A percentile compares a stretch with the other conserved stretches of the same genome.
phyloP scores from a whole-genome alignment of 306 rosid genomes.

The Oemleria cerasiformis region DNA sequence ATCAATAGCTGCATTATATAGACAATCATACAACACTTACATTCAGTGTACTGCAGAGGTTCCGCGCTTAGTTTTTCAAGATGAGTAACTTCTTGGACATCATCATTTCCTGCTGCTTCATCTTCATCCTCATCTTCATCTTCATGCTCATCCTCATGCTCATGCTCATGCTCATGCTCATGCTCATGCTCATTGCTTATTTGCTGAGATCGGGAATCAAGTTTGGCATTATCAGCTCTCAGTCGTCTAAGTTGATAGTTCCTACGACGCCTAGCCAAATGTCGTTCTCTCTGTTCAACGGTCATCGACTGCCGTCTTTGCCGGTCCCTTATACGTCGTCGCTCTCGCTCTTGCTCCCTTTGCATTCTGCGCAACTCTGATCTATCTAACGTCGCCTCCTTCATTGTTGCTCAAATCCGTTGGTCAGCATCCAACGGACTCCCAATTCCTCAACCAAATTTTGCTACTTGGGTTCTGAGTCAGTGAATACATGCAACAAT shows the following conservation, averaged over 20 bases:
- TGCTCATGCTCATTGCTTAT: slow-evolving; percentile 19
- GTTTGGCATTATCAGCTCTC: slow-evolving; percentile 45
- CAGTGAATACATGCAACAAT: not conserved
- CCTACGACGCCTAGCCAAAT: slow-evolving; percentile 78
- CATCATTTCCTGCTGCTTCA: slow-evolving; percentile 34
- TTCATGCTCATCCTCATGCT: not conserved
- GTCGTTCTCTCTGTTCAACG: slow-evolving; percentile 75
- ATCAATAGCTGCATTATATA: too few species aligned
- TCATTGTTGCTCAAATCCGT: slow-evolving; percentile 29
- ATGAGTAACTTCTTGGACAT: slow-evolving; percentile 1
- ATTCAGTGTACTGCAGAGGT: not conserved
- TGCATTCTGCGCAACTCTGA: slow-evolving; percentile 41
- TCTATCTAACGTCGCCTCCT: slow-evolving; percentile 37
- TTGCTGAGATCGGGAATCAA: slow-evolving; percentile 27
- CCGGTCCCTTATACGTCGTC: slow-evolving; percentile 71
- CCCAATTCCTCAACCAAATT: slow-evolving; percentile 1
- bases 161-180: not conserved
- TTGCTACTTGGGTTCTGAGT: not conserved
- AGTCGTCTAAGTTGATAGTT: slow-evolving; percentile 72
- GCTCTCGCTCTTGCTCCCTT: slow-evolving; percentile 70
- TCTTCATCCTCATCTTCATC: not conserved
- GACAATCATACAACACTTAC: not conserved
- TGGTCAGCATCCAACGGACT: slow-evolving; percentile 9
- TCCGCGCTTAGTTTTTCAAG: not conserved
- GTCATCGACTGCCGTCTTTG: slow-evolving; percentile 82